Evolutionary conservation across 1,139 yeast genomes (phyloP).

Genomic region (Wickerhamomyces sp.): DNA sequence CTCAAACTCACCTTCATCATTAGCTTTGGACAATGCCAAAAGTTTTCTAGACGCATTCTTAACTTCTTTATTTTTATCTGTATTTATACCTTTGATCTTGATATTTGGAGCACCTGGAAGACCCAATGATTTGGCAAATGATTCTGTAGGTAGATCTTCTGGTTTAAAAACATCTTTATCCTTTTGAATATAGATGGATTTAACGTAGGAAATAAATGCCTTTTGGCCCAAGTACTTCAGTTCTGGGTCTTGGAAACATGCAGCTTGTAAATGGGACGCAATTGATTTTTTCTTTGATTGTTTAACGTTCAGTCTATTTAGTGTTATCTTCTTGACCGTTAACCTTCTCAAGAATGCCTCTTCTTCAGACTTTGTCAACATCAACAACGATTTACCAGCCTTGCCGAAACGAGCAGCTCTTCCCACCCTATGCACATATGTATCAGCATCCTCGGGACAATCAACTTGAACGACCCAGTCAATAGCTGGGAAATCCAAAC

Average conservation of each 20-base stretch:
- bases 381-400: slow-evolving; percentile 76
- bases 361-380: slow-evolving; percentile 82
- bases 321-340: slow-evolving; percentile 57
- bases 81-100: slow-evolving; percentile 49
- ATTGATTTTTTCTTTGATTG: slow-evolving; percentile 75
- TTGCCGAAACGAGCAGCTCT: slow-evolving; percentile 94
- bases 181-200: slow-evolving; percentile 79
- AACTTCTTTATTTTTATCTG: slow-evolving; percentile 53
- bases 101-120: slow-evolving; percentile 95
- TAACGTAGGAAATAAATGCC: slow-evolving; percentile 86
- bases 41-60: slow-evolving; percentile 80
- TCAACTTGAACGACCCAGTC: slow-evolving; percentile 98
- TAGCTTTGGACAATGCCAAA: slow-evolving; percentile 48
- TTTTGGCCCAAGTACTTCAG: slow-evolving; percentile 91
- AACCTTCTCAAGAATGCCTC: slow-evolving; percentile 69
- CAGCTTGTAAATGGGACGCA: slow-evolving; percentile 77
- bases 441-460: slow-evolving; percentile 93
- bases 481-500: slow-evolving; percentile 93
- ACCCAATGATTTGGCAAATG: slow-evolving; percentile 82
- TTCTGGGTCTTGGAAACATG: slow-evolving; percentile 88
- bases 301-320: slow-evolving; percentile 69
- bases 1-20: slow-evolving; percentile 61
- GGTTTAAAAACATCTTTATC: slow-evolving; percentile 82
- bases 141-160: slow-evolving; percentile 73
- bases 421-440: slow-evolving; percentile 95